Percentiles rank a stretch among this genome's conserved stretches.
Conservation (phyloP, 345 rosid genomes). For the Camelina neglecta region DNA sequence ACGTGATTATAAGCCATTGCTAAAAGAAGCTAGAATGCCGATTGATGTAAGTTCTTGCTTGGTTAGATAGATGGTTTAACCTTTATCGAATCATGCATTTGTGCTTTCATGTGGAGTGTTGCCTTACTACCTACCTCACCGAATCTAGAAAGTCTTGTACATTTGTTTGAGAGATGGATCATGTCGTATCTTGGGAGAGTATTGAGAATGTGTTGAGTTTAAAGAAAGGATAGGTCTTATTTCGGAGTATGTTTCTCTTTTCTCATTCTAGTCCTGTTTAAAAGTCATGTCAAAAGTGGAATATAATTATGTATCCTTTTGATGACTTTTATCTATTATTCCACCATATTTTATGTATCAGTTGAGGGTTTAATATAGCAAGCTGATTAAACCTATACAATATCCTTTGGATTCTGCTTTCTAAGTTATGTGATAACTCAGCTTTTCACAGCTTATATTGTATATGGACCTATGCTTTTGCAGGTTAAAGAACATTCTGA, state of each 20-base stretch:
- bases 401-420: slow-evolving; percentile 11
- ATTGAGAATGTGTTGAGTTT: not conserved
- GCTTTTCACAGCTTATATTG: slow-evolving; percentile 5
- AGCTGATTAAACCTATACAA: not conserved
- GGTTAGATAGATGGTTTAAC: not conserved
- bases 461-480: slow-evolving; percentile 32
- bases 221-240: not conserved
- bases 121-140: slow-evolving; percentile 11
- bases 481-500: slow-evolving; percentile 81
- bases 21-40: slow-evolving; percentile 77
- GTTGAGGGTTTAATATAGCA: not conserved
- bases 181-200: slow-evolving; percentile 1
- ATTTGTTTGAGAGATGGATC: not conserved
- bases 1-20: slow-evolving; percentile 76
- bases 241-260: not conserved
- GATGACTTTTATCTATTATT: not conserved
- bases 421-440: not conserved
- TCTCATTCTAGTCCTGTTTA: not conserved
- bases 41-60: slow-evolving; percentile 68
- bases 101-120: not conserved
- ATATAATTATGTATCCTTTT: not conserved
- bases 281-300: not conserved
- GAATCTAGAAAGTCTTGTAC: slow-evolving; percentile 12
- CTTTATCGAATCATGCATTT: slow-evolving; percentile 18
- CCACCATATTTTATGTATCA: not conserved